Evolutionary conservation across 169 alveolate genomes (phyloP), one percentile per base, ranked within the genome.

Genomic region (Plasmodium billcollinsi): DNA sequence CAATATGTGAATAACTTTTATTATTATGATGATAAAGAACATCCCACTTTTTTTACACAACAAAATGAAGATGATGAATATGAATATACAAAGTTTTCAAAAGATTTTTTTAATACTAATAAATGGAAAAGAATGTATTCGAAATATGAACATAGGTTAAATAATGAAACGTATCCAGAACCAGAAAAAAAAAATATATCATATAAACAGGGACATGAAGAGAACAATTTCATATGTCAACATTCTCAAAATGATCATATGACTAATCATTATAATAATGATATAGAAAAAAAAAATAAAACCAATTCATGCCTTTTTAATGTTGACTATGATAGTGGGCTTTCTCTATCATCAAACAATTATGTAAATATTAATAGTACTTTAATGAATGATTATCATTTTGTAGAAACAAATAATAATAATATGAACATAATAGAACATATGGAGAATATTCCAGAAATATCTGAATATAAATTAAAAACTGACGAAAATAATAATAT

Each of bases 71-170:
- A 75, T 20, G 62, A 70, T 12, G 89, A 78, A 58, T 78, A 49
- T 45, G 78, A 78, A 26, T 65, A 66, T 66, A 78, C 73, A 12
- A 65, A 67, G 1, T 78, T 26, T 20, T 26, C 78, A 2, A 29
- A 50, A 2, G 9, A 69, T 24, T 78, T 65, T 45, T 78, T 65
- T 52, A 39, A 24, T 45, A 65, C 78, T 0, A 50, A 45, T 43
- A 65, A 52, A 54, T 78, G 89, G 89, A 78, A 54, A 66, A 78
- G 8, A 59, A 24, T n/a, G 56, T 78, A 78, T 66, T 50, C 15
- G 8, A 78, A 59, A 26, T 58, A 66, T 45, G 54, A 43, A 49
- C 15, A 52, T 0, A 43, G 12, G 3, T 21, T 20, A 14, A 43
- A 50, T 26, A 45, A 15, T 0, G 74, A 47, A 39, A 18, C 61